phyloP scores from a whole-genome alignment of 345 rosid species.

The Adansonia digitata region DNA sequence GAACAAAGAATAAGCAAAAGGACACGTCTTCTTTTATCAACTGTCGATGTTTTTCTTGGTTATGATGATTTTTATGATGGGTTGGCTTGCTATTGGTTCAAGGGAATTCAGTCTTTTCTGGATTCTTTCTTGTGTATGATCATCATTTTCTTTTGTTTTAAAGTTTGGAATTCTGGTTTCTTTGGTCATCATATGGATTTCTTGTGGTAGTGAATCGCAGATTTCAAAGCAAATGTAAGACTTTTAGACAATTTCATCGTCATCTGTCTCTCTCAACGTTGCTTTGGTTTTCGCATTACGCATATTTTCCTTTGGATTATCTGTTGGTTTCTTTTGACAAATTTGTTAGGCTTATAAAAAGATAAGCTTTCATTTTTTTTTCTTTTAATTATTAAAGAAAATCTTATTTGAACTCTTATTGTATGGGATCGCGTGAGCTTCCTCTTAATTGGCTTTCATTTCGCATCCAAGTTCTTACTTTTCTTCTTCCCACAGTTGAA shows the following conservation, averaged over 20 bases:
- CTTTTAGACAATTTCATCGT: neutral
- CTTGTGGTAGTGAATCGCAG: neutral
- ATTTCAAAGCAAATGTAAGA: constrained; percentile 9
- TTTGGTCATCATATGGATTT: neutral
- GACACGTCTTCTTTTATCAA: neutral
- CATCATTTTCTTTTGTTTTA: neutral
- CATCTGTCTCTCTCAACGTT: neutral
- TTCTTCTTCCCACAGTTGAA: neutral
- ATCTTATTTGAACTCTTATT: too few species aligned
- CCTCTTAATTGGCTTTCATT: neutral
- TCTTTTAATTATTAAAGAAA: too few species aligned
- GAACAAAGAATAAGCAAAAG: neutral
- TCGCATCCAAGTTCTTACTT: neutral
- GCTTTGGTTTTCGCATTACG: neutral
- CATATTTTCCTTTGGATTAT: constrained; percentile 4
- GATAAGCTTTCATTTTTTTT: neutral
- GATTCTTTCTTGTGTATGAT: constrained; percentile 14
- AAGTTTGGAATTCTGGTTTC: constrained; percentile 1
- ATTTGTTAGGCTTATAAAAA: neutral
- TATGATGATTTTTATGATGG: constrained; percentile 14
- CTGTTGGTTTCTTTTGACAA: neutral
- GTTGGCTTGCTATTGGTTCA: constrained; percentile 12
- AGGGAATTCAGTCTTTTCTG: constrained; percentile 10
- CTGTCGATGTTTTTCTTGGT: constrained; percentile 5
- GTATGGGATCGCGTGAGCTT: neutral